Conservation (phyloP, 176 grass and related monocot species). For the Aegilops bicornis region DNA sequence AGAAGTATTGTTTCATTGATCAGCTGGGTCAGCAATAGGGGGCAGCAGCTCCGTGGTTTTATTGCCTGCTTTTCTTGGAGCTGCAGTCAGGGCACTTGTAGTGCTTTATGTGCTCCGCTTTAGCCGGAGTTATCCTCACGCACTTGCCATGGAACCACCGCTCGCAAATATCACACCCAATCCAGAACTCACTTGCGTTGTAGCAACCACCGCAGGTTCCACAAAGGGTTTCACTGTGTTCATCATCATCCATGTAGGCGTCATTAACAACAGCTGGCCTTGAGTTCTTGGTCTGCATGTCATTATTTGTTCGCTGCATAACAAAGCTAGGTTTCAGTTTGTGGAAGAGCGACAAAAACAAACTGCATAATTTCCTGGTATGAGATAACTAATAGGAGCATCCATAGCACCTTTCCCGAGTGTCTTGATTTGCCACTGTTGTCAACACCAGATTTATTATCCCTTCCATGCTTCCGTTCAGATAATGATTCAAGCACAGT, state of each 20-base stretch:
- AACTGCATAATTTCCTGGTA: not conserved
- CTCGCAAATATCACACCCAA: conserved; percentile 63
- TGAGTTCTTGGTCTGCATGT: conserved; percentile 24
- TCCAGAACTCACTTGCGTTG: conserved; percentile 60
- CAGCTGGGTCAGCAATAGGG: conserved; percentile 36
- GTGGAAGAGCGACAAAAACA: not conserved
- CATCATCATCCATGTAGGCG: conserved; percentile 33
- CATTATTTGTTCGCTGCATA: conserved; percentile 34
- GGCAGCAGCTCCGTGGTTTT: conserved; percentile 4
- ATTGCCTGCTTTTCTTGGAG: conserved; percentile 56
- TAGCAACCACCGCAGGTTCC: conserved; percentile 51
- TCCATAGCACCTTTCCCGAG: conserved; percentile 42
- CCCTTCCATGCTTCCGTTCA: conserved; percentile 44
- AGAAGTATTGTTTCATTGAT: conserved; percentile 38
- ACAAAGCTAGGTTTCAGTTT: conserved; percentile 6
- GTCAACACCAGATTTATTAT: conserved; percentile 43
- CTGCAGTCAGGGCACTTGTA: conserved; percentile 71
- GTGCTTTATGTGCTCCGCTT: conserved; percentile 68
- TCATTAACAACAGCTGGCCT: conserved; percentile 12
- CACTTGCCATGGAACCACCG: conserved; percentile 78
- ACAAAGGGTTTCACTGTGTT: conserved; percentile 61
- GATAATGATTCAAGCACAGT: conserved; percentile 56
- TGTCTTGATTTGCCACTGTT: conserved; percentile 57
- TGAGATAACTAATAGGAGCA: conserved; percentile 10
- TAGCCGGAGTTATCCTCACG: conserved; percentile 57